Evolutionary conservation across 768 basidiomycete genomes (phyloP), one percentile per base, ranked within the genome.

Genomic region (Coprinopsis cinerea): DNA sequence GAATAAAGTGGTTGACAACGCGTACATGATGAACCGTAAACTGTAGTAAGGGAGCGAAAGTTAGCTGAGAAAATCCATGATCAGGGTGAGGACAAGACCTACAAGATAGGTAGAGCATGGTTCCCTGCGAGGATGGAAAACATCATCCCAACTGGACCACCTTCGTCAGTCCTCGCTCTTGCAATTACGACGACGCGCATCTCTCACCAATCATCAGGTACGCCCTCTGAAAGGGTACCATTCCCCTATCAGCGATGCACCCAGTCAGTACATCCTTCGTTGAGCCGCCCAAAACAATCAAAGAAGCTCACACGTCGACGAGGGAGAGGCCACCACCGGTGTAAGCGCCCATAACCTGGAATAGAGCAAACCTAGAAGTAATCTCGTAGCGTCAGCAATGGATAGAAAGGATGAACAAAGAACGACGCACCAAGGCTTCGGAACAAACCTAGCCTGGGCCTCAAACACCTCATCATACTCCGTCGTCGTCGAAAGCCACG

Each of bases 71-170:
- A 24, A 24, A 24, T 10, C 14, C n/a, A n/a, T n/a, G n/a, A n/a
- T n/a, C n/a, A n/a, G n/a, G n/a, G n/a, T 27, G 9, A 25, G 20
- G 11, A 9, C 25, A 23, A 18, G 18, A 45, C 44, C 7, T 18
- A 45, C 44, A 45, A 45, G 25, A 45, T 32, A 17, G 44, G 44
- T 62, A 84, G 69, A 0, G 83, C 85, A 54, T 85, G 86, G 58
- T 90, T 90, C 15, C 88, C 88, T 20, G 83, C 87, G 25, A 89
- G 65, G 51, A 90, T 86, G 13, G 76, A 68, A 30, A 85, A 71
- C 9, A 81, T 73, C 55, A 86, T 59, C 25, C 73, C 63, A 56
- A 83, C 75, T 78, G 48, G 11, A 26, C 24, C 18, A 9, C 37
- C 41, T 2, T 36, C 1, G 17, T 13, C 42, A 30, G 30, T 27